Base-by-base conservation (phyloP, 352 stramenopile species). In the Pythium aristosporum region DNA sequence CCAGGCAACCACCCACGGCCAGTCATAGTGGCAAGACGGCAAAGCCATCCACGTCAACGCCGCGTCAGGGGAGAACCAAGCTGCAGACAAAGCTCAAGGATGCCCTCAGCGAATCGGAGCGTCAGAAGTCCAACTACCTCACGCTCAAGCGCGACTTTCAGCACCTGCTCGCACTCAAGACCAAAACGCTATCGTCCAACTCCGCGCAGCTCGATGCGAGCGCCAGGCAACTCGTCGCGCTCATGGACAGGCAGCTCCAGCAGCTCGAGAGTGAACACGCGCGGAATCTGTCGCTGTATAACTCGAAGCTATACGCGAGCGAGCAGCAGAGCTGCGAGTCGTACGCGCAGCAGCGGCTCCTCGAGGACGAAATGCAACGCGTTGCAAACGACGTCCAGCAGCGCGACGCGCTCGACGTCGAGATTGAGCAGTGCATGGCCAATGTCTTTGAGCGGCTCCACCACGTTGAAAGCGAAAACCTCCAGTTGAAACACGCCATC, bases 351-450 rank as follows among this genome's bases (percentile, higher is more conserved):
- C 68, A 80, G 48, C 69, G 69, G 23, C 48, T 86, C 47, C 65
- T 86, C 46, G 71, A 83, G 32, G 52, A 79, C 5, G 77, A 83
- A 44, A 74, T 83, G n/a, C 34, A 69, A 23, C 76, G 71, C 23
- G 69, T 83, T 20, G 67, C 75, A 2, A 56, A 55, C 1, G 75
- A 82, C 30, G 77, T 79, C 8, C 46, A 71, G 48, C 65, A 81
- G 59, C 77, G 77, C n/a, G 77, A 86, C 56, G 68, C 76, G 20
- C 50, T 86, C 6, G 77, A 86, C 54, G 54, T 73, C 23, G 67
- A 80, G 51, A 84, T 84, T 52, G 75, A 86, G 61, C 73, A 82
- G 61, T 86, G 77, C 59, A 77, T 86, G 62, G 68, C 80, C 18
- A 69, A 68, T 12, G 73, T 86, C 39, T 86, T 86, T 57, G 73